Conservation (phyloP, 192 early-diverging fungal genomes). For the Lunasporangiospora selenospora region DNA sequence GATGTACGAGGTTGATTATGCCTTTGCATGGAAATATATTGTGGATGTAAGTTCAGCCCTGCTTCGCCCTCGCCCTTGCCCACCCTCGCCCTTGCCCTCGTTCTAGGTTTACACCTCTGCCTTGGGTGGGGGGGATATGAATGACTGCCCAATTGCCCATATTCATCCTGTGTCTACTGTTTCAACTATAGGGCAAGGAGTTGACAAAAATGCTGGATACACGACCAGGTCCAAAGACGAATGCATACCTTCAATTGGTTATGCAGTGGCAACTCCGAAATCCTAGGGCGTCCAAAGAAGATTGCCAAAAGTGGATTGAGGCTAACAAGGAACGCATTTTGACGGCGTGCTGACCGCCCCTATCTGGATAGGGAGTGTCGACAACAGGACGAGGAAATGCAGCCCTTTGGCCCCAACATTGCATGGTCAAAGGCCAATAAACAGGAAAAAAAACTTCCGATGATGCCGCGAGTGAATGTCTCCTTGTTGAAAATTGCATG, state of each 20-base stretch:
- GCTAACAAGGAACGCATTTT: constrained; percentile 17
- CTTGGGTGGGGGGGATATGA: not conserved
- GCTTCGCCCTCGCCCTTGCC: not conserved
- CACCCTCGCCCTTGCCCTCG: not conserved
- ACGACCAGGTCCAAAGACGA: constrained; percentile 75
- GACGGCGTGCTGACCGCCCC: too few relatives aligned
- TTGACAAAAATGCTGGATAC: constrained; percentile 67
- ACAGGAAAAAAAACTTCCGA: too few relatives aligned
- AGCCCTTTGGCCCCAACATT: constrained; percentile 9
- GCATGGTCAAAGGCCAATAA: too few relatives aligned
- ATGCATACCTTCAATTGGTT: constrained; percentile 64
- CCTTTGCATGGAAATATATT: constrained; percentile 54
- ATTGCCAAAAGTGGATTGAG: constrained; percentile 64
- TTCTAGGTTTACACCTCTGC: not conserved
- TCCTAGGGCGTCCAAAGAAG: constrained; percentile 63
- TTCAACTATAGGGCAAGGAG: constrained; percentile 68
- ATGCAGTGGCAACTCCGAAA: constrained; percentile 88
- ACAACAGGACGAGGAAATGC: too few relatives aligned
- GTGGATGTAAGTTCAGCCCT: constrained; percentile 52
- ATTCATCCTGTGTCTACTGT: not conserved
- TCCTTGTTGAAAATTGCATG: too few relatives aligned
- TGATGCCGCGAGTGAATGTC: too few relatives aligned
- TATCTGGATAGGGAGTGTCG: too few relatives aligned
- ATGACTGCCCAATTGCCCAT: not conserved
- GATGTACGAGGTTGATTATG: constrained; percentile 50